Base-by-base conservation (phyloP, 495 filamentous ascomycete genomes). In the Trichocladium uniseriatum region DNA sequence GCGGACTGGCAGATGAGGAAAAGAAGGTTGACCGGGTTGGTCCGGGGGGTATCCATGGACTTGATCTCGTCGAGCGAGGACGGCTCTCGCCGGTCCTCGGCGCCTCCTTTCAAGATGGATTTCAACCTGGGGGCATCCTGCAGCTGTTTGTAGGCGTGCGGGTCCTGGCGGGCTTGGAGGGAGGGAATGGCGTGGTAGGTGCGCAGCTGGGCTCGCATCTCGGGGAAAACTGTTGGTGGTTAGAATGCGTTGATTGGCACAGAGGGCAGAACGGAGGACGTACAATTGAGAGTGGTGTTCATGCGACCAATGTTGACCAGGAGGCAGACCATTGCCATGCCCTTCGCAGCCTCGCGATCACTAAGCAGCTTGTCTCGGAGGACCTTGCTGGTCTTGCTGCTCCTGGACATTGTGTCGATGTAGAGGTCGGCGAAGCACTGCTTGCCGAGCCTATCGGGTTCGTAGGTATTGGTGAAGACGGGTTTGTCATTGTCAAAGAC, bases 241-340 rank as follows among this genome's bases (percentile, higher is more conserved):
- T 52, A 78, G 66, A n/a, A n/a, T n/a, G n/a, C n/a, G n/a, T n/a
- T n/a, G n/a, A n/a, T n/a, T n/a, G n/a, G n/a, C n/a, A n/a, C 36
- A 47, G 45, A 13, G 22, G 38, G 24, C 21, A 35, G 13, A 28
- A 47, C 4, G 34, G 4, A 5, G 14, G 48, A 63, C 78, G 55
- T 74, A 96, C 91, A 98, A 65, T 98, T 98, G 19, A 98, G 72
- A 0, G 92, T 98, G 14, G 92, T 98, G 67, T 98, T 98, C 94
- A 98, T 98, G 50, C 92, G 77, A 37, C 92, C 92, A 53, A 98
- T 83, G 63, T 98, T 98, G 59, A 98, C 92, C 61, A 98, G 71
- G 59, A 98, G 69, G 71, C 92, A 98, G 49, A 98, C 89, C 92
- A 98, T 98, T 8, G 92, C 92, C 94, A 98, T 98, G 60, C 86